phyloP scores from a whole-genome alignment of 1,139 yeast genomes.

The Candida labiduridarum region DNA sequence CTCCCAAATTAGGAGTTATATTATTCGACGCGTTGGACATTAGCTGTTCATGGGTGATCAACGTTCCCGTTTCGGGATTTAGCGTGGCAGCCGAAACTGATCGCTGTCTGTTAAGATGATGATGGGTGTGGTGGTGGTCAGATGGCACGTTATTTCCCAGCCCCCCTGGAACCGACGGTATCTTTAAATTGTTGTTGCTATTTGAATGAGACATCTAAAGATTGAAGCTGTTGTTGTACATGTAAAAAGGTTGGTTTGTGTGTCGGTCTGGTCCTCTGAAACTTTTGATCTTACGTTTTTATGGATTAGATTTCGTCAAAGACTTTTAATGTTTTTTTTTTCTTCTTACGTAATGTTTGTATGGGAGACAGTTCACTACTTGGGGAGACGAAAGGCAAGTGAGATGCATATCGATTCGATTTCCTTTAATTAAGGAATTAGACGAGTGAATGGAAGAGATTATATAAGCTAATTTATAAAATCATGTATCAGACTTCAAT shows the following conservation, averaged over 20 bases:
- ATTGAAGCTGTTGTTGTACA: not conserved
- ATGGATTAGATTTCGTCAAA: no score
- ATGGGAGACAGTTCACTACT: no score
- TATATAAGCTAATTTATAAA: no score
- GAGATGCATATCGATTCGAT: no score
- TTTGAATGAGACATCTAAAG: slow-evolving; percentile 1
- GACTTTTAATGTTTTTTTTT: no score
- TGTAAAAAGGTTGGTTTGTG: not conserved
- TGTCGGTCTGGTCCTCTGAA: no score
- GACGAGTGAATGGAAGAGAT: no score
- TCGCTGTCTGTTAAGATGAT: slow-evolving; percentile 9
- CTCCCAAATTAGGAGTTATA: slow-evolving; percentile 11
- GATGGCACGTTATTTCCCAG: not conserved
- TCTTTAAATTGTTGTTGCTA: slow-evolving; percentile 1
- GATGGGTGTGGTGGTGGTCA: not conserved
- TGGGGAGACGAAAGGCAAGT: no score
- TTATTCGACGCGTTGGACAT: slow-evolving; percentile 11
- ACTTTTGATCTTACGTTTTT: no score
- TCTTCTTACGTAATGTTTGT: no score
- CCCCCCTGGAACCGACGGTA: not conserved
- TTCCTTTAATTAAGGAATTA: no score
- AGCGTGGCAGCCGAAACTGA: slow-evolving; percentile 17
- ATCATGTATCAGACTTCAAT: no score
- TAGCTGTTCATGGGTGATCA: slow-evolving; percentile 8
- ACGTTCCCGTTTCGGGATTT: slow-evolving; percentile 14